These are phyloP conservation scores for Trichosporon coremiiforme DNA, from an alignment of 1,284 basidiomycete genomes.

Conservation along the genomic window DNA sequence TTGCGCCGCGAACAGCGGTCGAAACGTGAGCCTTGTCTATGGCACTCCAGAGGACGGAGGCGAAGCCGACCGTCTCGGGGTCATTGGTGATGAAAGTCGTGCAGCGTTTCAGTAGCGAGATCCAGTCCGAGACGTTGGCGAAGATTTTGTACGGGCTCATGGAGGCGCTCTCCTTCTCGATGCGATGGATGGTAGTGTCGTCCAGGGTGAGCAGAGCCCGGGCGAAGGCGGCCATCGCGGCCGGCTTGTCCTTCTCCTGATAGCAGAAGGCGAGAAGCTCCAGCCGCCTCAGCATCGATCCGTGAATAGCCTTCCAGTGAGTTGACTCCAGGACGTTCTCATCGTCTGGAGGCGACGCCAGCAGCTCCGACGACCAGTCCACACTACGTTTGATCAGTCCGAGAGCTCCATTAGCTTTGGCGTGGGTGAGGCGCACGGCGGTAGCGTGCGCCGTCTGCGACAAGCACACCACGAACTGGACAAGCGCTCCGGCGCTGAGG, in stretches of 20 bases:
- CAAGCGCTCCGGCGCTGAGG: constrained; percentile 2
- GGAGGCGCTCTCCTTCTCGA: constrained; percentile 17
- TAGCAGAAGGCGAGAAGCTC: constrained; percentile 77
- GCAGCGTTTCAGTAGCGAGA: constrained; percentile 28
- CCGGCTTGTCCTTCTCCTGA: constrained; percentile 64
- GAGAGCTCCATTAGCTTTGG: constrained; percentile 39
- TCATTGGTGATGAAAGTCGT: constrained; percentile 26
- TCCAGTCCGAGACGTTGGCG: constrained; percentile 25
- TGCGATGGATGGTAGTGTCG: not conserved
- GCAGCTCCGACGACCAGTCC: constrained; percentile 31
- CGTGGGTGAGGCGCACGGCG: constrained; percentile 45
- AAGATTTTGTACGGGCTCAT: constrained; percentile 23
- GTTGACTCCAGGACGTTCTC: constrained; percentile 20
- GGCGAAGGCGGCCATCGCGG: constrained; percentile 33
- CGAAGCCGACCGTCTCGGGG: constrained; percentile 19
- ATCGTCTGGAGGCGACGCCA: constrained; percentile 22
- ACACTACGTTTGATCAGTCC: constrained; percentile 42
- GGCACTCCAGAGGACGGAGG: constrained; percentile 15
- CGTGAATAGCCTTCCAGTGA: not conserved
- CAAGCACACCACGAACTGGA: constrained; percentile 20
- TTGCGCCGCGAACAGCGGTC: constrained; percentile 28
- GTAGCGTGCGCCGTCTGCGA: constrained; percentile 27
- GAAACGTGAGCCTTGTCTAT: constrained; percentile 19
- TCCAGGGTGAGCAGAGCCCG: constrained; percentile 27
- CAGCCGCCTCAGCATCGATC: constrained; percentile 61